Conservation (phyloP, 139 green algal species). For the Chlorella sp. region DNA sequence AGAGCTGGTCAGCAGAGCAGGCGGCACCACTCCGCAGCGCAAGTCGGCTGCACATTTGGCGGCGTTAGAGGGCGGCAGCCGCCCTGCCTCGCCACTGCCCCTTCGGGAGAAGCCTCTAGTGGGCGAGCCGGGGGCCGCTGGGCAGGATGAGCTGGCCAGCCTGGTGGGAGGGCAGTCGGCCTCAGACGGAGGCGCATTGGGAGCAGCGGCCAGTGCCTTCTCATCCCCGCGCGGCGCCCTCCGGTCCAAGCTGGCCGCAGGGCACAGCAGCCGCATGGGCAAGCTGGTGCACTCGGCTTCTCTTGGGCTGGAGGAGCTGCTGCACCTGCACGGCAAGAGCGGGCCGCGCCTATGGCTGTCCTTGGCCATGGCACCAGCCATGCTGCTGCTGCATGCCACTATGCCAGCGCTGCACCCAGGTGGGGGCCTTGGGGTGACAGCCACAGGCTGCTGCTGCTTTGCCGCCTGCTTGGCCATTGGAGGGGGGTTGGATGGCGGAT, state of each 20-base stretch:
- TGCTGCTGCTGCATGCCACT: slow-evolving; percentile 55
- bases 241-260: background rate
- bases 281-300: background rate
- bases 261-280: background rate
- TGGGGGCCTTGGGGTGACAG: background rate
- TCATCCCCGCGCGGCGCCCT: too few relatives aligned
- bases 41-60: background rate
- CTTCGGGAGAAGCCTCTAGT: too few relatives aligned
- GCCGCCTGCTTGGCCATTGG: too few relatives aligned
- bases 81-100: background rate
- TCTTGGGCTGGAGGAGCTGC: slow-evolving; percentile 12
- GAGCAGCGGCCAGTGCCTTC: too few relatives aligned
- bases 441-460: background rate
- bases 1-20: slow-evolving; percentile 12
- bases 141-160: background rate
- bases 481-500: too few relatives aligned
- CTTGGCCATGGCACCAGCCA: slow-evolving; percentile 26
- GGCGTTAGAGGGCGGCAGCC: background rate
- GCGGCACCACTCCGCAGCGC: background rate
- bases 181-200: too few relatives aligned
- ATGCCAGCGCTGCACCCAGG: slow-evolving; percentile 53
- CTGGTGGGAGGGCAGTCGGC: too few relatives aligned
- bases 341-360: slow-evolving; percentile 6
- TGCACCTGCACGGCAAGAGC: slow-evolving; percentile 35
- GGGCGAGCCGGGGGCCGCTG: too few relatives aligned